Evolutionary conservation across 441 rosid species (phyloP), one percentile per base, ranked within the genome.

Genomic region (Erodium trifolium): DNA sequence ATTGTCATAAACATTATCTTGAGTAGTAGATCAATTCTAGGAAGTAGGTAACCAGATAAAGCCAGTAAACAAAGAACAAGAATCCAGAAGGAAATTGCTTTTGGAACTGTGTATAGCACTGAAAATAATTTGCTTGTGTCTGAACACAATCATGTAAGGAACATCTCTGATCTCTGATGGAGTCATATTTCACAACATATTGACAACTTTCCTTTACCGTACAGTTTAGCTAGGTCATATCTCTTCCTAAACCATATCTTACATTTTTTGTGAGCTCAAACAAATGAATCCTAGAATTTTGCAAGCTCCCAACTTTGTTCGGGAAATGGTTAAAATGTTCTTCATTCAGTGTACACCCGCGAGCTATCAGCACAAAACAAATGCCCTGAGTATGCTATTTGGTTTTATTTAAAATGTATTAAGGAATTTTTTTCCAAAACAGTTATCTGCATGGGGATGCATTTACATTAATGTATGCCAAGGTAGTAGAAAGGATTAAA

Each of bases 241-340:
- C 37, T 62, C 31, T 62, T 62, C 39, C 12, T 29, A 31, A 12
- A 63, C 14, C 66, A 63, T 63, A 35, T 29, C 41, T 41, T 14
- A 63, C 66, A 63, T 11, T 17, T 31, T 59, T 17, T 59, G 63
- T 19, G 29, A 59, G 13, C 63, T 17, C 29, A 18, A 9, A 59
- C 12, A 59, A 59, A 59, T 18, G 13, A 59, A 17, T 59, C 63
- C 63, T 59, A 59, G 31, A 59, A 59, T 53, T 16, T 53, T 53
- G 19, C 60, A 53, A 53, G 60, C 4, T 16, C 19, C 23, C 60
- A 53, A 53, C 51, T 53, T 53, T 49, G 57, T 49, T 49, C 4
- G 9, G 60, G 60, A 14, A 14, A 14, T 14, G 9, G 60, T 53
- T 53, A 16, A 59, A 59, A 59, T 17, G 19, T 59, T 59, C 31